Conservation (phyloP, 2,329 filamentous ascomycete species). For the Didymella pomorum region DNA sequence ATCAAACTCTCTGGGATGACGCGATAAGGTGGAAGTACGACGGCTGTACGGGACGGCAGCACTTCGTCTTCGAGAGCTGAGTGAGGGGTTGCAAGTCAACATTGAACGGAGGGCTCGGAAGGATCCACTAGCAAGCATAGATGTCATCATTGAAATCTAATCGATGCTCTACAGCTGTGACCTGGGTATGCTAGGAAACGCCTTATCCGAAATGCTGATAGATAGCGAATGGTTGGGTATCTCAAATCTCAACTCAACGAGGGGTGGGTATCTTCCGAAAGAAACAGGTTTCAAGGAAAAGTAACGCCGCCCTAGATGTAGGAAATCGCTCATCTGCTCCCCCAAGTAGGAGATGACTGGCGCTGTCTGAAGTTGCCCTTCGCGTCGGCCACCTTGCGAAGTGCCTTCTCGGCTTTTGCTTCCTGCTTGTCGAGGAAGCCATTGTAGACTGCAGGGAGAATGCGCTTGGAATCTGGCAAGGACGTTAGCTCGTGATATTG, state of each 20-base stretch:
- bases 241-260: slow-evolving; percentile 38
- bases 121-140: slow-evolving; percentile 10
- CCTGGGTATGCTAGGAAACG: slow-evolving; percentile 13
- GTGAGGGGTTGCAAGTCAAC: slow-evolving; percentile 12
- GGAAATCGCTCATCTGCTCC: slow-evolving; percentile 39
- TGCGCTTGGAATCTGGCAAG: slow-evolving; percentile 42
- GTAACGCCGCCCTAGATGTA: slow-evolving; percentile 21
- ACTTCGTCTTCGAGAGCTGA: background rate
- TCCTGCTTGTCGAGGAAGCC: slow-evolving; percentile 47
- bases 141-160: slow-evolving; percentile 21
- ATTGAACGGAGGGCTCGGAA: slow-evolving; percentile 8
- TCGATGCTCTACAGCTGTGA: slow-evolving; percentile 8
- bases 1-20: slow-evolving; percentile 18
- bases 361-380: slow-evolving; percentile 52
- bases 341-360: slow-evolving; percentile 48
- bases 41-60: slow-evolving; percentile 17
- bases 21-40: slow-evolving; percentile 18
- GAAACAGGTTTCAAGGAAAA: slow-evolving; percentile 23
- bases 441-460: slow-evolving; percentile 48
- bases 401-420: slow-evolving; percentile 44
- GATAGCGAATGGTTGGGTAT: slow-evolving; percentile 36
- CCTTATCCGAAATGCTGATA: slow-evolving; percentile 28
- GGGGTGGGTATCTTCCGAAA: slow-evolving; percentile 39
- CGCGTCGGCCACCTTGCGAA: slow-evolving; percentile 50
- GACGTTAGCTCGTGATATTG: slow-evolving; percentile 24